Evolutionary conservation across 2,329 filamentous ascomycete species (phyloP).

Genomic region (Chrysoporthe puriensis): DNA sequence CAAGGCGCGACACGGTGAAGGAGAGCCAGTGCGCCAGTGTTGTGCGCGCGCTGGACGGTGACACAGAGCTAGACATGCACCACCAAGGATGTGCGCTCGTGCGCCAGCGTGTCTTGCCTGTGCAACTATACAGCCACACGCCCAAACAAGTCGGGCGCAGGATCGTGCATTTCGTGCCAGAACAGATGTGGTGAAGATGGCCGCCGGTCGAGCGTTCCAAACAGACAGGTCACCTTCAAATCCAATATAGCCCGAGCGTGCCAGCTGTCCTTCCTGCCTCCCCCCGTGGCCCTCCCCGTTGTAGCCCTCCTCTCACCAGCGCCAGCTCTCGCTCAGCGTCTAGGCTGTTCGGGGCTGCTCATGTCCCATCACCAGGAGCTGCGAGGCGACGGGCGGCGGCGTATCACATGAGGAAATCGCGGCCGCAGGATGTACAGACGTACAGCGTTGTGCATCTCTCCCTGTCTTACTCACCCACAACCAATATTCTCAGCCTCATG

Average conservation of each 20-base stretch:
- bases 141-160: conserved; percentile 20
- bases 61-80: conserved; percentile 15
- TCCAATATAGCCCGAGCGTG: not conserved
- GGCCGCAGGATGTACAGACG: conserved; percentile 2
- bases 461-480: conserved; percentile 19
- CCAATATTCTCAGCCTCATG: conserved; percentile 27
- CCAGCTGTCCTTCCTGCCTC: not conserved
- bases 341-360: not conserved
- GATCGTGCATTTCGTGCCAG: conserved; percentile 11
- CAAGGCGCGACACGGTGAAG: not conserved
- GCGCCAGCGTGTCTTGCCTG: conserved; percentile 13
- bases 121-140: conserved; percentile 15
- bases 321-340: not conserved
- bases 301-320: not conserved
- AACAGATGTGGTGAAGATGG: conserved; percentile 10
- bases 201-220: not conserved
- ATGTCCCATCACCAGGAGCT: not conserved
- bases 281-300: not conserved
- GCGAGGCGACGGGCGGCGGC: not conserved
- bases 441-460: not conserved
- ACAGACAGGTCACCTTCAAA: conserved; percentile 1
- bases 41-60: not conserved
- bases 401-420: conserved; percentile 21
- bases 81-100: conserved; percentile 11
- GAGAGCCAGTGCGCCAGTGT: not conserved